These are phyloP conservation scores for Aureobasidium melanogenum DNA, from an alignment of 2,329 filamentous ascomycete species.

Conservation along the genomic window DNA sequence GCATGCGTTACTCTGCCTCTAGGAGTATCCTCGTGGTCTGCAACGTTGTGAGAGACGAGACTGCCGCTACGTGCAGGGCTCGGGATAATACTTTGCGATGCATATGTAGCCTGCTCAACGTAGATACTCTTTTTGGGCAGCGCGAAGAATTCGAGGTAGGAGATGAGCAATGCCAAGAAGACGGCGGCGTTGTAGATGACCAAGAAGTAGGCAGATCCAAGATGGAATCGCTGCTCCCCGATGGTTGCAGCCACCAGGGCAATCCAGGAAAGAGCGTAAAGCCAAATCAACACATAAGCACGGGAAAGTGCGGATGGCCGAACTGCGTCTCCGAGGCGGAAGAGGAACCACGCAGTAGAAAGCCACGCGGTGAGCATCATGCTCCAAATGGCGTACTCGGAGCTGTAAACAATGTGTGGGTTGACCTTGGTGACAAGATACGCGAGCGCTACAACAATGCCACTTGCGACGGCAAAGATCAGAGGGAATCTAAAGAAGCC, in stretches of 20 bases:
- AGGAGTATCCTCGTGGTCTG: constrained; percentile 7
- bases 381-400: constrained; percentile 74
- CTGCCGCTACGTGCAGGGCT: constrained; percentile 5
- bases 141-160: constrained; percentile 70
- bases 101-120: constrained; percentile 45
- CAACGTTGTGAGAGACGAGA: neutral
- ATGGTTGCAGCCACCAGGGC: constrained; percentile 64
- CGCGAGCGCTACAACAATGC: constrained; percentile 61
- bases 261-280: constrained; percentile 67
- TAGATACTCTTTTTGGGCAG: constrained; percentile 62
- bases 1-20: constrained; percentile 23
- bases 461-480: constrained; percentile 58
- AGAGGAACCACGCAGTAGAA: constrained; percentile 72
- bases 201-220: constrained; percentile 70
- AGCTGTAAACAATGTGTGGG: constrained; percentile 84
- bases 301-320: constrained; percentile 81
- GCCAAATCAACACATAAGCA: constrained; percentile 73
- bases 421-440: constrained; percentile 76
- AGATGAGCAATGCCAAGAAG: constrained; percentile 65
- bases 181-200: constrained; percentile 70
- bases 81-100: neutral
- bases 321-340: constrained; percentile 66
- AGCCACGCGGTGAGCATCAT: constrained; percentile 81
- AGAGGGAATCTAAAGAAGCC: constrained; percentile 81
- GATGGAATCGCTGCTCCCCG: constrained; percentile 62